These are phyloP conservation scores for Batkoa obscura DNA, from an alignment of 371 early-diverging fungal genomes.

Conservation along the genomic window DNA sequence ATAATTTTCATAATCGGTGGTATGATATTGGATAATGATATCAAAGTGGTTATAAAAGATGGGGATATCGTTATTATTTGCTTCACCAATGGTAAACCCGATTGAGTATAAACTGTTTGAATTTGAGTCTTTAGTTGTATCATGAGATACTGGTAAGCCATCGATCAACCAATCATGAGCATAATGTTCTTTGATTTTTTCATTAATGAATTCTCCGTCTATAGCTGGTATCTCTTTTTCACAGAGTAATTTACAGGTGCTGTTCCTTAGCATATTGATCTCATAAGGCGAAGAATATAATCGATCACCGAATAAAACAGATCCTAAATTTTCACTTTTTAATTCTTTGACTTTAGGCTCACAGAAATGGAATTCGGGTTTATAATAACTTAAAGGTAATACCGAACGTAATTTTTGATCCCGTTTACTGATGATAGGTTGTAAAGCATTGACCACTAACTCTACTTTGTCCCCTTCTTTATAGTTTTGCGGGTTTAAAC, in stretches of 20 bases:
- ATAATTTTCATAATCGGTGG: slow-evolving; percentile 27
- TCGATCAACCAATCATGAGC: slow-evolving; percentile 66
- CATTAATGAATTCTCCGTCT: slow-evolving; percentile 70
- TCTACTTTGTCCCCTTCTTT: slow-evolving; percentile 38
- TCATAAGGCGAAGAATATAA: slow-evolving; percentile 69
- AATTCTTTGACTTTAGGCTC: slow-evolving; percentile 41
- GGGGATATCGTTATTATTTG: slow-evolving; percentile 12
- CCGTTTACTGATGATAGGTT: slow-evolving; percentile 36
- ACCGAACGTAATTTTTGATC: slow-evolving; percentile 38
- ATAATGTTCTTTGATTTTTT: slow-evolving; percentile 64
- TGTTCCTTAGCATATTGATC: slow-evolving; percentile 33
- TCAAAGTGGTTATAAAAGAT: slow-evolving; percentile 76
- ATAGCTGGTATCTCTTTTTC: slow-evolving; percentile 27
- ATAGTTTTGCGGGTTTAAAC: slow-evolving; percentile 84
- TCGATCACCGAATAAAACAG: slow-evolving; percentile 90
- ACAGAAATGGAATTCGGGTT: slow-evolving; percentile 70
- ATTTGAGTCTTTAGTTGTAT: slow-evolving; percentile 9
- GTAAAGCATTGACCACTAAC: slow-evolving; percentile 73
- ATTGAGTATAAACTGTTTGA: background rate
- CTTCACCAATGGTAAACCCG: slow-evolving; percentile 59
- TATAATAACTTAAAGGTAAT: slow-evolving; percentile 74
- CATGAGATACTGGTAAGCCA: slow-evolving; percentile 73
- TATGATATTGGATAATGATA: slow-evolving; percentile 66
- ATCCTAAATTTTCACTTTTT: slow-evolving; percentile 70
- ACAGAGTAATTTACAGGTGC: slow-evolving; percentile 45